Evolutionary conservation across 208 protist genomes (phyloP).

Genomic region (Leishmania braziliensis): DNA sequence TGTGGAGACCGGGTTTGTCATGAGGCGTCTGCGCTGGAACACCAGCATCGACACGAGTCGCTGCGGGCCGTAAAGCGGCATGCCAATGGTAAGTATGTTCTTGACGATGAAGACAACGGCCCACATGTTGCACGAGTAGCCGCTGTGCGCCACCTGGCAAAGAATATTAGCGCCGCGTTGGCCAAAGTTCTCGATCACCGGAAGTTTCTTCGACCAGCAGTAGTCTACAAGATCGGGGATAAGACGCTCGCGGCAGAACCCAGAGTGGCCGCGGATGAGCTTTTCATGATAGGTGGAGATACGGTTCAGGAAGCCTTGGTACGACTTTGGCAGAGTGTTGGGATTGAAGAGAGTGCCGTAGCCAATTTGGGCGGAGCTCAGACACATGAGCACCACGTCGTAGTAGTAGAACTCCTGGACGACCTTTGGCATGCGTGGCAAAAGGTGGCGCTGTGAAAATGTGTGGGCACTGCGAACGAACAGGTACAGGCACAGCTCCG

Average conservation of each 20-base stretch:
- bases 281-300: constrained; percentile 66
- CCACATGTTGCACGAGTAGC: constrained; percentile 75
- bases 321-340: constrained; percentile 73
- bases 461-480: constrained; percentile 75
- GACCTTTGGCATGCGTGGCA: constrained; percentile 48
- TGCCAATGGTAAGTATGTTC: constrained; percentile 71
- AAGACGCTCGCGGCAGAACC: constrained; percentile 56
- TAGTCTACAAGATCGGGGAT: constrained; percentile 73
- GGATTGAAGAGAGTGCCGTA: constrained; percentile 79
- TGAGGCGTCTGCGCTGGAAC: constrained; percentile 63
- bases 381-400: constrained; percentile 81
- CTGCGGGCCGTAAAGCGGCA: constrained; percentile 82
- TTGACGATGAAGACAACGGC: constrained; percentile 49
- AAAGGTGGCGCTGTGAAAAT: constrained; percentile 61
- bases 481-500: constrained; percentile 80
- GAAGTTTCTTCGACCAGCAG: constrained; percentile 37
- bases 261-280: constrained; percentile 64
- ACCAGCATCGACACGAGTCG: constrained; percentile 59
- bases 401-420: constrained; percentile 76
- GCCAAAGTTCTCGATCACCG: constrained; percentile 29
- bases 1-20: constrained; percentile 44
- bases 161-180: constrained; percentile 42
- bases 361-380: constrained; percentile 75
- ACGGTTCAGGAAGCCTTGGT: constrained; percentile 68
- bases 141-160: constrained; percentile 51